Percentiles rank a stretch among this genome's conserved stretches.
Evolutionary conservation across 2,329 filamentous ascomycete genomes (phyloP).

Genomic region (Reticulascus tulasneorum): DNA sequence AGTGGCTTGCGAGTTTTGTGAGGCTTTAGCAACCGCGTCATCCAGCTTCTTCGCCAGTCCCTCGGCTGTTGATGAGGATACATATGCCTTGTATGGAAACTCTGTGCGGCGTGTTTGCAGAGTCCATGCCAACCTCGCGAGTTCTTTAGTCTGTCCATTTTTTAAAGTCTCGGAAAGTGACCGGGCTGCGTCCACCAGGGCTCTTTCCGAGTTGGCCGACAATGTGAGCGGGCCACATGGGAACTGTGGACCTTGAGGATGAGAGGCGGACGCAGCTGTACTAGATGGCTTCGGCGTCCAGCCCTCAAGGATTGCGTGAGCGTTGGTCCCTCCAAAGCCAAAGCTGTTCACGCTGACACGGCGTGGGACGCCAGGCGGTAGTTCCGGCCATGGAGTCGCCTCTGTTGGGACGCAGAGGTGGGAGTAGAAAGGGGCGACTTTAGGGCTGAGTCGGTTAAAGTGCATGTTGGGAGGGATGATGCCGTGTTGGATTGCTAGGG

Average conservation of each 20-base stretch:
- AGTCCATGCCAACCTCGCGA: too few relatives aligned
- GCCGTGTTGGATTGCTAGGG: slow-evolving; percentile 14
- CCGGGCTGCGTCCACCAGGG: slow-evolving; percentile 15
- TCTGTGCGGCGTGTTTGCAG: too few relatives aligned
- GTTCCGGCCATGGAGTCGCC: slow-evolving; percentile 13
- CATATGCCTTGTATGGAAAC: too few relatives aligned
- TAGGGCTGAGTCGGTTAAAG: slow-evolving; percentile 24
- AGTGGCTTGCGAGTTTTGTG: slow-evolving; percentile 38
- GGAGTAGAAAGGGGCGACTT: slow-evolving; percentile 19
- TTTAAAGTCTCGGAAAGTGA: slow-evolving; percentile 24
- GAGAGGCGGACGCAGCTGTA: too few relatives aligned
- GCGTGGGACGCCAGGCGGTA: background rate
- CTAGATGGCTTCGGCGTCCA: background rate
- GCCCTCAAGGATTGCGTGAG: slow-evolving; percentile 32
- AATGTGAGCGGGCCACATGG: background rate
- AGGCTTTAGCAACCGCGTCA: too few relatives aligned
- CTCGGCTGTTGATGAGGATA: too few relatives aligned
- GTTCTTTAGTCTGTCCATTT: too few relatives aligned
- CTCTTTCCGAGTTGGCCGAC: background rate
- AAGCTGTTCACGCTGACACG: slow-evolving; percentile 27
- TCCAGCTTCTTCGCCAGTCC: too few relatives aligned
- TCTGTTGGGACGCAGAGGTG: slow-evolving; percentile 12
- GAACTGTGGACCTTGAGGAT: too few relatives aligned
- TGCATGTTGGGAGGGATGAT: slow-evolving; percentile 24
- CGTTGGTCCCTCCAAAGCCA: slow-evolving; percentile 42